Base-by-base conservation (phyloP, 768 basidiomycete species). In the Agaricus subrufescens region DNA sequence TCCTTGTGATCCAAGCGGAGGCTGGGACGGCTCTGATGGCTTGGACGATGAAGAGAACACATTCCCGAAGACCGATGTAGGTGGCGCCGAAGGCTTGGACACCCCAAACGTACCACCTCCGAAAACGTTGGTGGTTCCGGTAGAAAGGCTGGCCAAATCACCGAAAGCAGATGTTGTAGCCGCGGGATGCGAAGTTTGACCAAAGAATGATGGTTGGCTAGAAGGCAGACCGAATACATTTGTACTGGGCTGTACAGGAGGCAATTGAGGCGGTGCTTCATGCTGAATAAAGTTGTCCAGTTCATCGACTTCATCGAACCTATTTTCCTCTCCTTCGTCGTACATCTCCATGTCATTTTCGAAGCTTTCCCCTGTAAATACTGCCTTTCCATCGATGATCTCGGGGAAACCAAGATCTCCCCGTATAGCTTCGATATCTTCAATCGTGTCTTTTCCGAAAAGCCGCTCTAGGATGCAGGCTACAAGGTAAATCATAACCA, bases 401-500 rank as follows among this genome's bases (percentile, higher is more conserved):
- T 90, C 82, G 0, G 80, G 73, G 37, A 83, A 74, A 25, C 73
- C 69, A 46, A 89, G 68, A 19, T 76, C 77, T 1, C 78, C 83
- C 51, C 82, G 76, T 56, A 91, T 81, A 26, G 68, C 67, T 61
- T 89, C 88, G 37, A 91, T 88, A 52, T 87, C 82, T 4, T 90
- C 85, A 58, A 91, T 84, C 3, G 91, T 83, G 44, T 87, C 89
- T 62, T 83, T 80, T 61, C 89, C 87, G 66, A 98, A 94, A 46
- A 92, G 76, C n/a, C 86, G 73, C 67, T 96, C 91, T 44, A 94
- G 74, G 46, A 98, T 82, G 65, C 94, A 97, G 0, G 90, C 92
- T 26, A 97, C 83, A 26, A 98, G 82, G 65, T 89, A 97, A 2
- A 92, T 87, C 80, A 92, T 89, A 12, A 84, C 77, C 23, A 75